Evolutionary conservation across 2,329 filamentous ascomycete species (phyloP).

Genomic region (Colletotrichum sublineola): DNA sequence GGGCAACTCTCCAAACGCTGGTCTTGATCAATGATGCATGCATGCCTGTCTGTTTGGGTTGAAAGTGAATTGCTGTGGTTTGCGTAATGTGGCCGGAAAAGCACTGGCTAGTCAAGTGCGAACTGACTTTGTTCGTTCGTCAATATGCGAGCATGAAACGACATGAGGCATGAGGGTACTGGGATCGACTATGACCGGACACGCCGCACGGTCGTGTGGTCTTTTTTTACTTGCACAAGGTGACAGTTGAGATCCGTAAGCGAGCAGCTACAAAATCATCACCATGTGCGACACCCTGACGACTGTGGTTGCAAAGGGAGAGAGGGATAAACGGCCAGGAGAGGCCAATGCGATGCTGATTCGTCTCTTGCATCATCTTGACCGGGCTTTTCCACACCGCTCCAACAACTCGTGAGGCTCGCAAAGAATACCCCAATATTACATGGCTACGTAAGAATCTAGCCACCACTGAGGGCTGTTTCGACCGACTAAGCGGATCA

Average conservation of each 20-base stretch:
- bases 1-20: slow-evolving; percentile 13
- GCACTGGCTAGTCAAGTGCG: too few species aligned
- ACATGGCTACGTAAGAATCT: background rate
- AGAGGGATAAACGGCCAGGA: background rate
- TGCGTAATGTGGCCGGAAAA: background rate
- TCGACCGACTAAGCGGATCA: background rate
- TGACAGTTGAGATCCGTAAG: too few species aligned
- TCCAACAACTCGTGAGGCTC: background rate
- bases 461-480: background rate
- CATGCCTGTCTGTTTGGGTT: background rate
- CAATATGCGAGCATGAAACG: background rate
- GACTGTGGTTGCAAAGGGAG: background rate
- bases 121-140: background rate
- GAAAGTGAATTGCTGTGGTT: background rate
- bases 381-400: background rate
- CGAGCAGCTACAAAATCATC: background rate
- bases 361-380: background rate
- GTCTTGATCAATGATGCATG: slow-evolving; percentile 14
- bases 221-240: background rate
- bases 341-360: background rate
- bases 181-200: background rate
- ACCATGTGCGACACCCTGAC: background rate
- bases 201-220: background rate
- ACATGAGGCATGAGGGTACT: background rate
- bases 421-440: background rate